Percentiles rank a stretch among this genome's conserved stretches.
These are phyloP conservation scores for Rhododendron griersonianum DNA, from an alignment of 148 eudicot species.

Conservation along the genomic window DNA sequence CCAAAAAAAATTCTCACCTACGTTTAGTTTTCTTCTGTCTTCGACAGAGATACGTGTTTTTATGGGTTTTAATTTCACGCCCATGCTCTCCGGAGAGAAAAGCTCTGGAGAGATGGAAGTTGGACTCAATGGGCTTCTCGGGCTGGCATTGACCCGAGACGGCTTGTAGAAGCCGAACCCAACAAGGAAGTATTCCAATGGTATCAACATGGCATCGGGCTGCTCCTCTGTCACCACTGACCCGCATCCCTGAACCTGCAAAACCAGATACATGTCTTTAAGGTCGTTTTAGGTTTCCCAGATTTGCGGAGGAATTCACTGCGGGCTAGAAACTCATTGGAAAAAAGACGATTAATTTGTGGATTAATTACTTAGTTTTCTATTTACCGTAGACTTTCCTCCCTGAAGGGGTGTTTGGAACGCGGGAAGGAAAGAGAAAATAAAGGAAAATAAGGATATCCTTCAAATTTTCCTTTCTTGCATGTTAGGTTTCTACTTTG, in stretches of 20 bases:
- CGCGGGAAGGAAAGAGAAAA: too few relatives aligned
- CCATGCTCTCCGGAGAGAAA: slow-evolving; percentile 98
- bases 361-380: too few relatives aligned
- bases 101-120: slow-evolving; percentile 88
- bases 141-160: slow-evolving; percentile 62
- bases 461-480: too few relatives aligned
- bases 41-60: slow-evolving; percentile 59
- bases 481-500: too few relatives aligned
- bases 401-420: too few relatives aligned
- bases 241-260: slow-evolving; percentile 87
- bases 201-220: slow-evolving; percentile 86
- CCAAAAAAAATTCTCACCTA: slow-evolving; percentile 15
- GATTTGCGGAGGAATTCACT: too few relatives aligned
- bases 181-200: slow-evolving; percentile 86
- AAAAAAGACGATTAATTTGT: not conserved
- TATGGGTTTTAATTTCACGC: slow-evolving; percentile 86
- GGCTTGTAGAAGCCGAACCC: slow-evolving; percentile 76
- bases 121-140: slow-evolving; percentile 91
- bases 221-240: slow-evolving; percentile 93
- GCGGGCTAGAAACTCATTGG: not conserved
- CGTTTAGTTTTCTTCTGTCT: slow-evolving; percentile 27
- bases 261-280: not conserved
- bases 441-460: too few relatives aligned
- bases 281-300: too few relatives aligned
- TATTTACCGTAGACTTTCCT: not conserved